Base-by-base conservation (phyloP, 2,329 filamentous ascomycete genomes). In the Sarocladium oryzae region DNA sequence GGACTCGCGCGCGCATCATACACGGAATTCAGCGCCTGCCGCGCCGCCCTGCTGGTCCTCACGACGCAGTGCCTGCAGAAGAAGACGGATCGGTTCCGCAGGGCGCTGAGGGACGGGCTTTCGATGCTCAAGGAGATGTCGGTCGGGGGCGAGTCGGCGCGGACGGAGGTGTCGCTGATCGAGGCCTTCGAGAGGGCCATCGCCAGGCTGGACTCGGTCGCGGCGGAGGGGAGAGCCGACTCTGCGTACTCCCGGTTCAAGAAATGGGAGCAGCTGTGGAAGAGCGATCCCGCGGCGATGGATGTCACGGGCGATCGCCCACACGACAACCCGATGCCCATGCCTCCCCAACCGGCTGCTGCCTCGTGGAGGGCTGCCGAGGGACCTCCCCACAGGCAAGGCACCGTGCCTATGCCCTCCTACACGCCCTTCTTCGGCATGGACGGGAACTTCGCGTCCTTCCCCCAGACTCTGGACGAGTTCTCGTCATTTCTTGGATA, bases 21-120 rank as follows among this genome's bases (percentile, higher is more conserved):
- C 56, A 78, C 75, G 2, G 77, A 80, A 55, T 79, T 78, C 57
- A 77, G 74, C 58, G 74, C 76, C 2, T 78, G 75, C 49, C 75
- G 77, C 37, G 76, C 75, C 9, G 76, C 77, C 9, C 63, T 79
- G 5, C 66, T 79, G 2, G 76, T 79, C 24, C 63, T 70, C 41
- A 67, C 68, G 24, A 68, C 67, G 2, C 67, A 70, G 45, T 70
- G 66, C 41, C 58, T 70, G 33, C 66, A 65, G 36, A 63, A 63
- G 52, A 65, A 63, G 40, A 68, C 67, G 11, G 66, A 69, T 49
- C 57, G 62, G 30, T 66, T 76, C 10, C 70, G 72, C 23, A 69
- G 72, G 37, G 68, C 69, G 7, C 62, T 78, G 2, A 64, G 73
- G 16, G 71, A 74, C 33, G 75, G 75, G 7, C 70, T 78, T 58